Conservation (phyloP, 1,284 basidiomycete species). For the Ceratobasidium sp. region DNA sequence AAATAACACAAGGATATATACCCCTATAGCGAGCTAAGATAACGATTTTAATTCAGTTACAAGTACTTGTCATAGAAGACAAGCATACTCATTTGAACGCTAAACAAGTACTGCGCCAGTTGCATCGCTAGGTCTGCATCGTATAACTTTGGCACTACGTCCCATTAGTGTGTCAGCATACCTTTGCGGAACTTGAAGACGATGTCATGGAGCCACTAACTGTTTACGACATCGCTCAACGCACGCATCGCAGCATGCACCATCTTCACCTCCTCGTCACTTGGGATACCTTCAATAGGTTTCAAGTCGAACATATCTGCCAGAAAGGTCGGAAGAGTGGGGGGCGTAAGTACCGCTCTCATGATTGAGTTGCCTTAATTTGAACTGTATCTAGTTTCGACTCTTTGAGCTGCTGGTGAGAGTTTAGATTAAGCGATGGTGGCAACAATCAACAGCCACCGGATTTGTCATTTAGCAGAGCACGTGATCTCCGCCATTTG, state of each 20-base stretch:
- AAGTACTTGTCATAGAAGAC: background rate
- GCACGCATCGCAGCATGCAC: conserved; percentile 22
- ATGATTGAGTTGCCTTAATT: background rate
- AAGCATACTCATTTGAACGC: conserved; percentile 34
- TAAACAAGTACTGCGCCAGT: conserved; percentile 30
- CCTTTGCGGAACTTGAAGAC: too few relatives aligned
- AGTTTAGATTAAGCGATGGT: too few relatives aligned
- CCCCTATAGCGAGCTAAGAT: background rate
- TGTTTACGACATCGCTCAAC: background rate
- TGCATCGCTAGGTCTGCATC: conserved; percentile 1
- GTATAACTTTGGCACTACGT: conserved; percentile 7
- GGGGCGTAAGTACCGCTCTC: background rate
- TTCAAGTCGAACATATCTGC: conserved; percentile 16
- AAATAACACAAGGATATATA: background rate
- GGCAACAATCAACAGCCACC: too few relatives aligned
- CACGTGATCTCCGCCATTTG: too few relatives aligned
- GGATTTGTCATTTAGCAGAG: too few relatives aligned
- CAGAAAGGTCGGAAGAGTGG: conserved; percentile 6
- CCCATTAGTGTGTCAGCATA: background rate
- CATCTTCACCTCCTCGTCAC: conserved; percentile 21
- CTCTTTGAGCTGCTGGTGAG: too few relatives aligned
- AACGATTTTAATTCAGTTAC: background rate
- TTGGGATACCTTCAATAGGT: conserved; percentile 19
- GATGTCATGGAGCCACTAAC: background rate
- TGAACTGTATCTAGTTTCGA: too few relatives aligned